Base-by-base conservation (phyloP, 805 yeast genomes). In the Wickerhamiella galacta region DNA sequence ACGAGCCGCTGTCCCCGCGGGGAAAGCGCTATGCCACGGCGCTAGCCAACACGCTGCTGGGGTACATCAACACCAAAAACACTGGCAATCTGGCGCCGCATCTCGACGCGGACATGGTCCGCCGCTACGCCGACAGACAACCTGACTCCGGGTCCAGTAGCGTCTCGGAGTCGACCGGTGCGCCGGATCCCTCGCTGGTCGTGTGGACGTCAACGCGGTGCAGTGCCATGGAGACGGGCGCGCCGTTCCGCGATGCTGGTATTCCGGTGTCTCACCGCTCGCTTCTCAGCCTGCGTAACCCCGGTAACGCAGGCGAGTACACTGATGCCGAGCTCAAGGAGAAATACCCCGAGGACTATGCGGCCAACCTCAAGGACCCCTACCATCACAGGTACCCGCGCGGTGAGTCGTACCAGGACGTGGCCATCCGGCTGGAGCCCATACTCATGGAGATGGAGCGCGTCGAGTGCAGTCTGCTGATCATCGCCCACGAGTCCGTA, bases 191-290 rank as follows among this genome's bases (percentile, higher is more conserved):
- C 12, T 46, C 48, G 17, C 63, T 85, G 45, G 72, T 75, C 3
- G 85, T 90, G n/a, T 87, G 96, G 94, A 83, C 95, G 1, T 92
- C 96, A 1, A 81, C 87, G 4, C 69, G 95, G 40, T 64, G 70
- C 42, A 68, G 95, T 48, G 82, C 95, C 0, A 64, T 73, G 14
- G 81, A 85, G 43, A 72, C 93, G 4, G 82, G 87, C 0, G 63
- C 66, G 34, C 70, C 65, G 36, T 81, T 87, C 52, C 60, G 68
- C 24, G 65, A 70, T 9, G 48, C 50, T 10, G 79, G 80, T 7
- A 66, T 80, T 36, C 63, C 67, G 1, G 75, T 78, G 4, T 62
- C 74, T 34, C 83, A 78, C 51, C 64, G 94, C 38, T 72, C 83
- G 20, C 92, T 83, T 51, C 60, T 90, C 48, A 75, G 82, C 27